Percentiles rank a stretch among this genome's conserved stretches.
Evolutionary conservation across 202 grass and related monocot species (phyloP).

Genomic region (Musa balbisiana): DNA sequence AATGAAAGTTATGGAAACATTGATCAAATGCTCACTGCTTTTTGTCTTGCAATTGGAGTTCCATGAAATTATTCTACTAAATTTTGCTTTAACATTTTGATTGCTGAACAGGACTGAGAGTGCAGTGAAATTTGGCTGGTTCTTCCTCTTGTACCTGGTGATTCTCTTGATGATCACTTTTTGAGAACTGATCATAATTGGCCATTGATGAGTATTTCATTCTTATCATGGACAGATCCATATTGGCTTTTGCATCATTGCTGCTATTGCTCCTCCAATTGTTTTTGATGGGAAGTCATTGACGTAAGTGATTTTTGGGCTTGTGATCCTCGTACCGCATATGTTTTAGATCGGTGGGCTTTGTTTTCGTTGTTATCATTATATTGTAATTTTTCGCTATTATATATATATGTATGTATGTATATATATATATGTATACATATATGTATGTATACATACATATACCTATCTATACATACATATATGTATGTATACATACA

Average conservation of each 20-base stretch:
- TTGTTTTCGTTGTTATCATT: too few species aligned
- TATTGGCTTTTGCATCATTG: constrained; percentile 59
- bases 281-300: constrained; percentile 59
- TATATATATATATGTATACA: too few species aligned
- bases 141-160: constrained; percentile 69
- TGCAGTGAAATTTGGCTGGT: constrained; percentile 63
- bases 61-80: neutral
- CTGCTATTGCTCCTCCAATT: constrained; percentile 63
- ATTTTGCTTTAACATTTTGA: neutral
- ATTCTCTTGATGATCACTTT: constrained; percentile 23
- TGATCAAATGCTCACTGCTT: neutral
- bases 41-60: neutral
- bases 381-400: too few species aligned
- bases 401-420: too few species aligned
- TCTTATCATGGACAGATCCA: constrained; percentile 37
- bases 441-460: too few species aligned
- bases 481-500: too few species aligned
- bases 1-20: neutral
- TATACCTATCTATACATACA: too few species aligned
- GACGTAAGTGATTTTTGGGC: constrained; percentile 31
- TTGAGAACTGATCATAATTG: neutral
- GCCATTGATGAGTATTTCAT: neutral
- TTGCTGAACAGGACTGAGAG: constrained; percentile 61
- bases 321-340: neutral
- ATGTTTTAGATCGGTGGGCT: neutral